Conservation (phyloP, 257 asterid genomes). For the Nicotiana attenuata region DNA sequence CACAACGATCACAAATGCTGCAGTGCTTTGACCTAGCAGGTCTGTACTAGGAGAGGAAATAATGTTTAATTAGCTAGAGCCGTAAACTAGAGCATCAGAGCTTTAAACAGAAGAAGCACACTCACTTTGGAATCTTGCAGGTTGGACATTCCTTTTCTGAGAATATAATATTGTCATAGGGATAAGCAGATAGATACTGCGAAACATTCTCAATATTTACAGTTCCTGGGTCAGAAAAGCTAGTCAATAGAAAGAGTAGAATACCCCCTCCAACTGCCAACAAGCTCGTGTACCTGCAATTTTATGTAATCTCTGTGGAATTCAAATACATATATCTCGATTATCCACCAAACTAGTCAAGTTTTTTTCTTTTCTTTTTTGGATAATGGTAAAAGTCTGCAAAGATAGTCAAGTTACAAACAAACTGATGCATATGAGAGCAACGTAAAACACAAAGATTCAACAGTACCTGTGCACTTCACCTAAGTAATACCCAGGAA, state of each 20-base stretch:
- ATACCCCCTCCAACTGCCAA: constrained; percentile 89
- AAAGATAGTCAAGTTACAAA: neutral
- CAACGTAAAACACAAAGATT: neutral
- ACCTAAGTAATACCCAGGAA: constrained; percentile 87
- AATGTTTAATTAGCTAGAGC: constrained; percentile 15
- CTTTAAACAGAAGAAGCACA: constrained; percentile 9
- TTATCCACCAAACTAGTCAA: too few relatives aligned
- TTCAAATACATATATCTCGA: constrained; percentile 12
- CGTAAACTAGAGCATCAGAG: neutral
- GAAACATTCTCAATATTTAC: constrained; percentile 68
- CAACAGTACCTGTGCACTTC: constrained; percentile 68
- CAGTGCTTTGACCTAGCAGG: constrained; percentile 99
- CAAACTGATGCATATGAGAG: constrained; percentile 3
- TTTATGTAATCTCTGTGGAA: constrained; percentile 17
- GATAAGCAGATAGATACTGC: constrained; percentile 77
- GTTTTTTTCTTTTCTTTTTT: too few relatives aligned
- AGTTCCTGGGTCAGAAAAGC: constrained; percentile 98
- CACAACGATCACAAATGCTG: constrained; percentile 87
- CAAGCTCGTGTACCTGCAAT: constrained; percentile 75
- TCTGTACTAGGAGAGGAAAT: constrained; percentile 32
- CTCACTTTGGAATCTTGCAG: constrained; percentile 94
- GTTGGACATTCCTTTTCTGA: constrained; percentile 82
- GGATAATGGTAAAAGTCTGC: neutral
- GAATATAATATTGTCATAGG: constrained; percentile 78
- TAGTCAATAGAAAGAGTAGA: constrained; percentile 79